phyloP scores from a whole-genome alignment of 2,329 filamentous ascomycete genomes.

The Chlorencoelia australis region DNA sequence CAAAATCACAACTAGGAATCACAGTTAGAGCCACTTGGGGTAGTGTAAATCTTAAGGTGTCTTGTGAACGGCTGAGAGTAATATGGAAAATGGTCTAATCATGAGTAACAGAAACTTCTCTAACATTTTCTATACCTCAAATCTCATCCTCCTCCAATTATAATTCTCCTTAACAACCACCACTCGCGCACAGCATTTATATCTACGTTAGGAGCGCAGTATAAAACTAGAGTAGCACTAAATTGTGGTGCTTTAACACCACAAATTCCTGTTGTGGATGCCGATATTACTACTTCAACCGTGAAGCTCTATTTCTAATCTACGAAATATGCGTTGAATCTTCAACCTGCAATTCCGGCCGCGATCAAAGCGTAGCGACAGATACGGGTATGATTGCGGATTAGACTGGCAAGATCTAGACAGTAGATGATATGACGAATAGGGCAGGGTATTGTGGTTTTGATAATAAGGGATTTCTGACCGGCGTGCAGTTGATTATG shows the following conservation, averaged over 20 bases:
- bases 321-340: constrained; percentile 39
- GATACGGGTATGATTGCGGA: constrained; percentile 33
- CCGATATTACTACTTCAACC: constrained; percentile 32
- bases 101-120: too few species aligned
- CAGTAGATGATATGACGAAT: constrained; percentile 44
- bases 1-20: too few species aligned
- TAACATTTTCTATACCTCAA: too few species aligned
- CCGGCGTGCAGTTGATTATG: constrained; percentile 47
- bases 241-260: constrained; percentile 46
- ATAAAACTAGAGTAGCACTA: constrained; percentile 38
- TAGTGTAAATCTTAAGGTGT: too few species aligned
- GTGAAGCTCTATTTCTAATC: constrained; percentile 48
- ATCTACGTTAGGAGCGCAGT: constrained; percentile 33
- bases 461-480: constrained; percentile 42
- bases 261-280: constrained; percentile 39
- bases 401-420: constrained; percentile 42
- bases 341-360: constrained; percentile 39
- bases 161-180: too few species aligned
- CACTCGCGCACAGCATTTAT: too few species aligned
- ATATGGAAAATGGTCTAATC: too few species aligned
- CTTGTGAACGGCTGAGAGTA: too few species aligned
- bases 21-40: too few species aligned
- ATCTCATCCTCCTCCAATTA: too few species aligned
- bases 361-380: constrained; percentile 40
- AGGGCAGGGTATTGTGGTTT: constrained; percentile 51